Evolutionary conservation across 2,329 filamentous ascomycete species (phyloP).

Genomic region (Pestalotiopsis sp.): DNA sequence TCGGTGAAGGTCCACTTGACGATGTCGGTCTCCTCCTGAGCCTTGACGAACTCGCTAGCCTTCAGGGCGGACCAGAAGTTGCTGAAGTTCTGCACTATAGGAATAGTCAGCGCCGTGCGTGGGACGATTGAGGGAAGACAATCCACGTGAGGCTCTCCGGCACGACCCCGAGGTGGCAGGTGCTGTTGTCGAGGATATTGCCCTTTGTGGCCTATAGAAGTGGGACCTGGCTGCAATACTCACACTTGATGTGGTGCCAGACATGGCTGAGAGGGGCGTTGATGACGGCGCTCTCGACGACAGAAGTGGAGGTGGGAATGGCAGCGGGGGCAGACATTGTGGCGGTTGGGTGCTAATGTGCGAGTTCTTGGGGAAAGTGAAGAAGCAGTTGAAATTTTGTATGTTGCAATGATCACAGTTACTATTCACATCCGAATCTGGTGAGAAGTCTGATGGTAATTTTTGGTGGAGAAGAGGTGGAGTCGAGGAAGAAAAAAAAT

Average conservation of each 20-base stretch:
- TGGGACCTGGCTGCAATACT: slow-evolving; percentile 14
- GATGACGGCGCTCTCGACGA: slow-evolving; percentile 70
- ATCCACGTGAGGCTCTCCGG: neutral
- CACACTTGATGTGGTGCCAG: slow-evolving; percentile 74
- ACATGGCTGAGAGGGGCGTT: slow-evolving; percentile 66
- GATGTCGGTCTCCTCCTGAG: slow-evolving; percentile 66
- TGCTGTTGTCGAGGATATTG: neutral
- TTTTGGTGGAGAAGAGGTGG: neutral
- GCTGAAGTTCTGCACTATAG: slow-evolving; percentile 62
- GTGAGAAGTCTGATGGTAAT: neutral
- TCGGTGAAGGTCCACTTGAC: slow-evolving; percentile 75
- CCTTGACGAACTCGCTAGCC: slow-evolving; percentile 66
- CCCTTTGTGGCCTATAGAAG: neutral
- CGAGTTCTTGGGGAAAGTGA: neutral
- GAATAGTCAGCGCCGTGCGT: neutral
- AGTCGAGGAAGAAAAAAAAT: neutral
- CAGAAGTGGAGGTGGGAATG: slow-evolving; percentile 69
- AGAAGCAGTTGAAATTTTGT: neutral
- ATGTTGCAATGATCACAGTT: neutral
- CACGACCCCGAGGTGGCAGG: neutral
- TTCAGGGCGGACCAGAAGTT: slow-evolving; percentile 68
- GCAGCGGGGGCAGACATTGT: slow-evolving; percentile 33
- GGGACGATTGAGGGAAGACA: slow-evolving; percentile 1
- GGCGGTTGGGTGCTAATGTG: slow-evolving; percentile 9
- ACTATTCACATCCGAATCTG: neutral